phyloP scores from a whole-genome alignment of 2,329 filamentous ascomycete genomes.

The Pseudogymnoascus sp. region DNA sequence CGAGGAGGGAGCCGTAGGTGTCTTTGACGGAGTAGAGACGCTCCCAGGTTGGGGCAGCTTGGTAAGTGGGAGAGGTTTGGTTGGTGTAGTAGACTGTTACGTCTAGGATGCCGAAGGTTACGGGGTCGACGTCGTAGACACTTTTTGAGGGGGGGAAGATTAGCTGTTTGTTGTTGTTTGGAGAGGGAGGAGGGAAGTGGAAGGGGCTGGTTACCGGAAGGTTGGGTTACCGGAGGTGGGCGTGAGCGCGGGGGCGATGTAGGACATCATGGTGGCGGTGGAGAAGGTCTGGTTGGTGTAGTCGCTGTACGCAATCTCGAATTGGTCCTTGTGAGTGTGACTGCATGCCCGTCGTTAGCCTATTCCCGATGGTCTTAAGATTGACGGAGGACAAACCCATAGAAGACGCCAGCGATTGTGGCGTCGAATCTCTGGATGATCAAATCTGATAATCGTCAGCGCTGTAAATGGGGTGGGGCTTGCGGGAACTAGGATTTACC shows the following conservation, averaged over 20 bases:
- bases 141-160: too few relatives aligned
- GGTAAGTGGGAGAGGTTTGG: slow-evolving; percentile 22
- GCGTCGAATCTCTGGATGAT: slow-evolving; percentile 24
- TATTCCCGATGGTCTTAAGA: too few relatives aligned
- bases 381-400: slow-evolving; percentile 14
- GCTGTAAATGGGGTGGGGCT: too few relatives aligned
- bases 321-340: slow-evolving; percentile 29
- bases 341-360: too few relatives aligned
- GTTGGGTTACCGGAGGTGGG: slow-evolving; percentile 27
- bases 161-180: too few relatives aligned
- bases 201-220: slow-evolving; percentile 18
- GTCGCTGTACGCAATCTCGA: slow-evolving; percentile 27
- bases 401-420: slow-evolving; percentile 28
- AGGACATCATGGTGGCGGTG: slow-evolving; percentile 25
- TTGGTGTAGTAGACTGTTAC: slow-evolving; percentile 25
- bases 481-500: neutral
- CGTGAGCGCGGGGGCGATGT: slow-evolving; percentile 28
- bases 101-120: slow-evolving; percentile 28
- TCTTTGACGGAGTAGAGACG: slow-evolving; percentile 25
- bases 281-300: slow-evolving; percentile 19
- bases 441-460: slow-evolving; percentile 16
- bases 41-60: slow-evolving; percentile 23
- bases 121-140: slow-evolving; percentile 28
- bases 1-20: slow-evolving; percentile 17
- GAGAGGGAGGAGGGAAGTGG: too few relatives aligned